Percentiles rank a stretch among this genome's conserved stretches.
Conservation (phyloP, 495 filamentous ascomycete species). For the Glutinoglossum americanum region DNA sequence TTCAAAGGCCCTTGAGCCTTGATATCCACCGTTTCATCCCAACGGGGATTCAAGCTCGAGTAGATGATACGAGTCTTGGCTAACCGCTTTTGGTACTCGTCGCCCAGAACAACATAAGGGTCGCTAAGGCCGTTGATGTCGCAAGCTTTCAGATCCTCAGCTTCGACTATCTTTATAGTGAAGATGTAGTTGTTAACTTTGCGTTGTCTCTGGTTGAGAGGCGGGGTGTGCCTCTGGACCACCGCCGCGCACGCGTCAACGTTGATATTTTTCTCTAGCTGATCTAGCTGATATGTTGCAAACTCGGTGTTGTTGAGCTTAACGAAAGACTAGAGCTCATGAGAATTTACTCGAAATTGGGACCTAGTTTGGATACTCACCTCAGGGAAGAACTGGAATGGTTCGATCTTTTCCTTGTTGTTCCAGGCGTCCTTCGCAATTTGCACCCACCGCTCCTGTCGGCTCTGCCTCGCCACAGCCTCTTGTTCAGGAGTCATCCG, state of each 20-base stretch:
- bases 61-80: constrained; percentile 87
- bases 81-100: constrained; percentile 96
- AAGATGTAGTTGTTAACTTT: constrained; percentile 75
- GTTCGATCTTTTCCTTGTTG: constrained; percentile 83
- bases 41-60: constrained; percentile 79
- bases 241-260: constrained; percentile 85
- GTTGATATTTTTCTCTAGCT: constrained; percentile 69
- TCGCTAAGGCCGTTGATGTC: constrained; percentile 89
- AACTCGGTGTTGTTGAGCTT: constrained; percentile 97
- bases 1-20: constrained; percentile 79
- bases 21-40: constrained; percentile 95
- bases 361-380: constrained; percentile 24
- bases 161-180: constrained; percentile 96
- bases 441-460: constrained; percentile 79
- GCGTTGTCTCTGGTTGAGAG: constrained; percentile 31
- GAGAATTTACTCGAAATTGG: not conserved
- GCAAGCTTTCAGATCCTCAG: constrained; percentile 94
- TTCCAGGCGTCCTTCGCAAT: constrained; percentile 91
- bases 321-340: constrained; percentile 51
- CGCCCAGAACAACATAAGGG: constrained; percentile 89
- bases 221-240: constrained; percentile 41
- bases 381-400: constrained; percentile 93
- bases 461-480: constrained; percentile 48
- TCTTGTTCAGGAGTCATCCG: constrained; percentile 71
- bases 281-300: constrained; percentile 74